phyloP scores from a whole-genome alignment of 2,329 filamentous ascomycete species.

The Didymella segeticola region DNA sequence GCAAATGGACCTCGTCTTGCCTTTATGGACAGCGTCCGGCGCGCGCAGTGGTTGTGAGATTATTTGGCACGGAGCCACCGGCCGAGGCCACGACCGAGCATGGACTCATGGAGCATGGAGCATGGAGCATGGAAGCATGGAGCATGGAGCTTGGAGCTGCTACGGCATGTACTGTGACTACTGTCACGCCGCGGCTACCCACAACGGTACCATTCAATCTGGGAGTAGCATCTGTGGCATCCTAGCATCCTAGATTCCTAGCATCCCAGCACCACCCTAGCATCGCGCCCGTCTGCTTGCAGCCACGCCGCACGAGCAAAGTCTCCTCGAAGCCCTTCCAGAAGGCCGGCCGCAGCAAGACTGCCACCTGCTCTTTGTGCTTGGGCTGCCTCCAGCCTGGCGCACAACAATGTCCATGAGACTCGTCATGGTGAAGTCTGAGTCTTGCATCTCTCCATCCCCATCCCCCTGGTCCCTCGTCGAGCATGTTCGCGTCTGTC shows the following conservation, averaged over 20 bases:
- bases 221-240: too few relatives aligned
- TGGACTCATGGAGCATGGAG: not conserved
- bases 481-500: not conserved
- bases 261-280: slow-evolving; percentile 8
- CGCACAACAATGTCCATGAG: not conserved
- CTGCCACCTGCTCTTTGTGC: too few relatives aligned
- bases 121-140: not conserved
- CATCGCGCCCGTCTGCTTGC: slow-evolving; percentile 13
- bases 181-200: slow-evolving; percentile 10
- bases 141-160: slow-evolving; percentile 3
- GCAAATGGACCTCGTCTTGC: not conserved
- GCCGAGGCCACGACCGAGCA: slow-evolving; percentile 6
- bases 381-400: slow-evolving; percentile 6
- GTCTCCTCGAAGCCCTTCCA: slow-evolving; percentile 7
- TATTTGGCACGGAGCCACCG: slow-evolving; percentile 5
- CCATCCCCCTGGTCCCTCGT: not conserved
- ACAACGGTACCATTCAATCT: slow-evolving; percentile 7
- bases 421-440: not conserved
- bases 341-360: slow-evolving; percentile 10
- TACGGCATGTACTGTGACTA: slow-evolving; percentile 5
- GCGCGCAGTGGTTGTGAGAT: not conserved
- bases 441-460: not conserved
- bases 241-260: not conserved
- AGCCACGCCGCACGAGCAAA: slow-evolving; percentile 6
- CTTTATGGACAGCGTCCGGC: slow-evolving; percentile 3